Percentiles rank a stretch among this genome's conserved stretches.
Conservation (phyloP, 495 filamentous ascomycete genomes). For the Penicillium ucsense region DNA sequence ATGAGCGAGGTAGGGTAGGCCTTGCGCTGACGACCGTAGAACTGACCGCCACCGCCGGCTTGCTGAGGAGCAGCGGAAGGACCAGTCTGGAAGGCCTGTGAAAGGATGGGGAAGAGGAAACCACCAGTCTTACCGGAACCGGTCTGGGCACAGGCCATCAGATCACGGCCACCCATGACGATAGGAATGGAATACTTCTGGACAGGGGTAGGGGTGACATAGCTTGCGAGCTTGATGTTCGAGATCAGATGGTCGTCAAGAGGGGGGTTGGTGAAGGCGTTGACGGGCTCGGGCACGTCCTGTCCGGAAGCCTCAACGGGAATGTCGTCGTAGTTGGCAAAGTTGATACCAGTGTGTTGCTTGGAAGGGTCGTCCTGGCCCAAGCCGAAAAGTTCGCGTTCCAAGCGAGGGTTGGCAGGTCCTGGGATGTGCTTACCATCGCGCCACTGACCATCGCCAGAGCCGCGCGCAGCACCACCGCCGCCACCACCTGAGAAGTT, state of each 20-base stretch:
- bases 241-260: conserved; percentile 80
- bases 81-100: conserved; percentile 85
- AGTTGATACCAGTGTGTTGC: conserved; percentile 97
- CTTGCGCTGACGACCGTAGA: conserved; percentile 81
- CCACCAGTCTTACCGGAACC: conserved; percentile 99
- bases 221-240: conserved; percentile 89
- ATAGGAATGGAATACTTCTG: conserved; percentile 98
- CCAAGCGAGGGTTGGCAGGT: conserved; percentile 73
- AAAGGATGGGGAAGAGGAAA: conserved; percentile 97
- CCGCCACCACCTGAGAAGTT: conserved; percentile 33
- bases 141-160: conserved; percentile 99
- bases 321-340: conserved; percentile 99
- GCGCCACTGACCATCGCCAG: conserved; percentile 89
- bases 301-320: conserved; percentile 94
- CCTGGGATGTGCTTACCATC: conserved; percentile 95
- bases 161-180: conserved; percentile 89
- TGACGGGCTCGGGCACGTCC: conserved; percentile 85
- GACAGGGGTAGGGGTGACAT: conserved; percentile 90
- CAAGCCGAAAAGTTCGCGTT: conserved; percentile 92
- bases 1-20: conserved; percentile 94
- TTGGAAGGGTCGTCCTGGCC: conserved; percentile 84
- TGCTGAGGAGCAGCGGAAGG: conserved; percentile 58
- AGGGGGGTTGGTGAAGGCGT: conserved; percentile 84
- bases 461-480: conserved; percentile 50
- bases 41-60: conserved; percentile 40